Percentiles rank a stretch among this genome's conserved stretches.
phyloP scores from a whole-genome alignment of 1,284 basidiomycete species.

The Ceratorhiza oryzae-sativae region DNA sequence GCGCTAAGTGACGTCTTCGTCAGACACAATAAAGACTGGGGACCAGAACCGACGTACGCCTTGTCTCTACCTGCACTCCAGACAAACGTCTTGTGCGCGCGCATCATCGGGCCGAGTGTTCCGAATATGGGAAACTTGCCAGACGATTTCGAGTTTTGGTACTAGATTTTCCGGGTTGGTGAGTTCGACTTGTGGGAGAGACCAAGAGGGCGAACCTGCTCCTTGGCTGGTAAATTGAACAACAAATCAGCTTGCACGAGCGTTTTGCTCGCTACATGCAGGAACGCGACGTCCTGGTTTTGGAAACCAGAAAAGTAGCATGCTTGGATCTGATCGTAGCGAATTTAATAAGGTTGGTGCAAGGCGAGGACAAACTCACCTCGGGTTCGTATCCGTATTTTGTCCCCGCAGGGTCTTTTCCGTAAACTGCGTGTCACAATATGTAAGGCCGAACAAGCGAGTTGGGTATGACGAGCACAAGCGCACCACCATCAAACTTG shows the following conservation, averaged over 20 bases:
- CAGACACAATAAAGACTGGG: background rate
- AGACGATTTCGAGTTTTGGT: constrained; percentile 61
- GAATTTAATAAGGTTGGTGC: background rate
- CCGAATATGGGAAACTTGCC: constrained; percentile 58
- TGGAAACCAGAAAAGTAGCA: constrained; percentile 82
- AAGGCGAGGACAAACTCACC: constrained; percentile 53
- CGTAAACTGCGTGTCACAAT: constrained; percentile 60
- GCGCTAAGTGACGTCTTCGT: constrained; percentile 55
- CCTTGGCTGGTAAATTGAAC: constrained; percentile 86
- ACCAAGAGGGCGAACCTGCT: constrained; percentile 70
- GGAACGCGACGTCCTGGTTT: constrained; percentile 90
- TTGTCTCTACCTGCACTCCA: constrained; percentile 64
- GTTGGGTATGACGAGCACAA: constrained; percentile 24
- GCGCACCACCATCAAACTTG: constrained; percentile 67
- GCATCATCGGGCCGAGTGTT: constrained; percentile 64
- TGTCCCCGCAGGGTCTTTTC: constrained; percentile 65
- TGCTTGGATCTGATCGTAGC: constrained; percentile 60
- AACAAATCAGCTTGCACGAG: constrained; percentile 89
- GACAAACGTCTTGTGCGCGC: constrained; percentile 64
- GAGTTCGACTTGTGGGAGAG: background rate
- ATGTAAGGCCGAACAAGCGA: background rate
- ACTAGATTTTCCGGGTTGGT: constrained; percentile 39
- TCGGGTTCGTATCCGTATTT: constrained; percentile 86
- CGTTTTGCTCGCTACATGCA: constrained; percentile 79
- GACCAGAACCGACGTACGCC: constrained; percentile 56